Conservation (phyloP, 352 stramenopile genomes). For the Pythium dissotocum region DNA sequence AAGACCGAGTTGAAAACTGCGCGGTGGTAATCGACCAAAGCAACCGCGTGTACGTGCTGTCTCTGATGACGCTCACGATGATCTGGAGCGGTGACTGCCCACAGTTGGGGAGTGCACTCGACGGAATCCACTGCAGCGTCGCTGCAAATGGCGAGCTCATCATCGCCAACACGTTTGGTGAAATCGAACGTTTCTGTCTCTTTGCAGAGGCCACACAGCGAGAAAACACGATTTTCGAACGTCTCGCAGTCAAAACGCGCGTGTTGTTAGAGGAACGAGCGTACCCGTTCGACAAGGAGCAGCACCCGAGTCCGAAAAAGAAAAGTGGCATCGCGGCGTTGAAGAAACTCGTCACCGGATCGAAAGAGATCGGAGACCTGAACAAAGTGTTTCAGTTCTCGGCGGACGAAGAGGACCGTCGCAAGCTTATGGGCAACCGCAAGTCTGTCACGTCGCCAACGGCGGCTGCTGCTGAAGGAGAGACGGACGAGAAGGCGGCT, state of each 20-base stretch:
- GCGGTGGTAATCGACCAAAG: slow-evolving; percentile 71
- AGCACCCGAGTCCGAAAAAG: slow-evolving; percentile 44
- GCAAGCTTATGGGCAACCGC: slow-evolving; percentile 57
- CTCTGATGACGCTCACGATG: slow-evolving; percentile 49
- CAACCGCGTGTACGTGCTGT: slow-evolving; percentile 64
- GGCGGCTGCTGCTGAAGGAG: not conserved
- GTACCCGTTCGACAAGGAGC: slow-evolving; percentile 35
- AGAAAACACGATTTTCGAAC: slow-evolving; percentile 66
- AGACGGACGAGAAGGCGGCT: slow-evolving; percentile 13
- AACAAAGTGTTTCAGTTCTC: slow-evolving; percentile 81
- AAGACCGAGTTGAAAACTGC: slow-evolving; percentile 58
- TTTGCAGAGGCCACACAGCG: slow-evolving; percentile 49
- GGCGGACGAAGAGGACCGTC: slow-evolving; percentile 52
- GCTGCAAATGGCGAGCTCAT: slow-evolving; percentile 59
- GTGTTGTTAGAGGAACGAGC: slow-evolving; percentile 42
- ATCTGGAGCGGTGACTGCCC: slow-evolving; percentile 52
- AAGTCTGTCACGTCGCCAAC: slow-evolving; percentile 15
- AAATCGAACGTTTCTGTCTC: slow-evolving; percentile 66
- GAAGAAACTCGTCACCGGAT: slow-evolving; percentile 70
- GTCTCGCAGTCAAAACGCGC: slow-evolving; percentile 48
- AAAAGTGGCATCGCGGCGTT: slow-evolving; percentile 59
- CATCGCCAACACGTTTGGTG: slow-evolving; percentile 58
- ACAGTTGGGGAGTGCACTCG: slow-evolving; percentile 36
- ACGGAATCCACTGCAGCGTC: slow-evolving; percentile 44
- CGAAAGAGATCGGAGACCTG: slow-evolving; percentile 65